Base-by-base conservation (phyloP, 208 protist species). In the Trypanosoma lewisi region DNA sequence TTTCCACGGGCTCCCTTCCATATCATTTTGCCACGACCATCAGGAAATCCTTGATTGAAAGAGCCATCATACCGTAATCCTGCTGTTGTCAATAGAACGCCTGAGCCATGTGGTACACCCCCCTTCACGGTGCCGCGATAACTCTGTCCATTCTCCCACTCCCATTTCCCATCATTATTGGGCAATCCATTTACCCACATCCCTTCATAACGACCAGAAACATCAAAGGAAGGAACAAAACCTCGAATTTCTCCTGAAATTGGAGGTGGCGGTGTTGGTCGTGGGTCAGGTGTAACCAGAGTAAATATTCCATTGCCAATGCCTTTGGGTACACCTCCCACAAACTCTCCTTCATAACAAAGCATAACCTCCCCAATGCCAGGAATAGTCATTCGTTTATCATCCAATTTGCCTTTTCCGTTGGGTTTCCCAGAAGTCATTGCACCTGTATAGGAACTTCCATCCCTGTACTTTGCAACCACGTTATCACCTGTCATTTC, bases 271-370 rank as follows among this genome's bases (percentile, higher is more conserved):
- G 39, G 19, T 23, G 48, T 8, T 3, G 66, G 28, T 21, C 48
- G 54, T 34, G 58, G 30, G 41, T 53, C 67, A 14, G 73, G 41
- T 28, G 52, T 49, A 31, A 50, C 16, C 34, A 72, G 27, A 33
- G 69, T 83, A 60, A 89, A 72, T 28, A 65, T 79, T 5, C 77
- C 91, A 0, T 50, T 73, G 33, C 87, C 91, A 7, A 41, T 47
- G 19, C 87, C 90, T 23, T 94, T 83, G 2, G 83, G 70, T 48
- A 80, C 75, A 21, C 85, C 88, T 33, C 63, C 64, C n/a, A 64
- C 59, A 55, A 94, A 95, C 6, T 76, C 68, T 14, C 92, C 92
- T 4, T 89, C 74, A 67, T 96, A 97, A 14, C 63, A 59, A 37
- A 74, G 67, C 27, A 91, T 70, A 4, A 77, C 49, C 30, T 83